Percentiles rank a stretch among this genome's conserved stretches.
These are phyloP conservation scores for Boechera retrofracta DNA, from an alignment of 345 rosid species.

Conservation along the genomic window DNA sequence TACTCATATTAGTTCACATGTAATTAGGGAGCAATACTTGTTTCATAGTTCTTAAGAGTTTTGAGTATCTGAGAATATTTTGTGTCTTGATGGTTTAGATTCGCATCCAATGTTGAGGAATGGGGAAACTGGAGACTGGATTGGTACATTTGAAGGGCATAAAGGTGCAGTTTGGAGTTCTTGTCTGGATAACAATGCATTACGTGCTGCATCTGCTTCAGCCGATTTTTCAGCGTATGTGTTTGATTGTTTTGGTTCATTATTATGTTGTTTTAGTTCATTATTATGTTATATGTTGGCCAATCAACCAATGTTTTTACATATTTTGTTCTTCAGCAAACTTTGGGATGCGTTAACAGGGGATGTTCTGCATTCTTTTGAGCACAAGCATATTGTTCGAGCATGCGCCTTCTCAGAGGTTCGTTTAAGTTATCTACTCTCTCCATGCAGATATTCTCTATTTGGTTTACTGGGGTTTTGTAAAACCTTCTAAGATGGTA, in stretches of 20 bases:
- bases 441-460: background rate
- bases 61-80: background rate
- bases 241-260: background rate
- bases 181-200: slow-evolving; percentile 81
- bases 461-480: background rate
- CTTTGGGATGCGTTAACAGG: slow-evolving; percentile 94
- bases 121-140: slow-evolving; percentile 99
- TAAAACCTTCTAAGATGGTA: background rate
- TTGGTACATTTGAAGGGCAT: slow-evolving; percentile 99
- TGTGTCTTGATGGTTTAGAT: slow-evolving; percentile 53
- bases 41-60: background rate
- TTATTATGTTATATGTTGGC: background rate
- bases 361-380: slow-evolving; percentile 85
- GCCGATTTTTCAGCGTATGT: slow-evolving; percentile 95
- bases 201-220: slow-evolving; percentile 94
- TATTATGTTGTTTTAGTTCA: background rate
- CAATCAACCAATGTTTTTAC: background rate
- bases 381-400: slow-evolving; percentile 91
- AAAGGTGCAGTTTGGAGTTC: slow-evolving; percentile 99
- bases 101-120: slow-evolving; percentile 97
- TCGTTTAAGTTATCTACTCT: background rate
- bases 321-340: slow-evolving; percentile 54
- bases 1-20: background rate
- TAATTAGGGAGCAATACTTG: background rate
- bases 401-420: slow-evolving; percentile 93